Evolutionary conservation across 2,329 filamentous ascomycete species (phyloP), one percentile per base, ranked within the genome.

Genomic region (Claviceps pusilla): DNA sequence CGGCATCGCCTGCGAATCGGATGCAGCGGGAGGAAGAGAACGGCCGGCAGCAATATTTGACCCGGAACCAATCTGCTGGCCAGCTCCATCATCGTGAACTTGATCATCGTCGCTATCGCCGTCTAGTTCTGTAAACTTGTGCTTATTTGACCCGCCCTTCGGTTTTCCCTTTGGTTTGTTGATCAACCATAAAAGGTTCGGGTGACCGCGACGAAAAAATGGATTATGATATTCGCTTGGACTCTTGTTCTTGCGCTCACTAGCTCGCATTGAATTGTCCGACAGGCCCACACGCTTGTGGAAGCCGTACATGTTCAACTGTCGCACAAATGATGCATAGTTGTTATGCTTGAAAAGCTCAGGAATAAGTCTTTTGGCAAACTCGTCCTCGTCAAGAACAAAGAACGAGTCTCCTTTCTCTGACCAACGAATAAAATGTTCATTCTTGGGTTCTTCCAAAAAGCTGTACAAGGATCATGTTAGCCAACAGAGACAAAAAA

Each of bases 261-360:
- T 96, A 6, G 94, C 90, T 60, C 93, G 87, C 86, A 98, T 94
- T 0, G 90, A 96, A 66, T 96, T 96, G 69, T 98, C 93, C 4
- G 90, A 95, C 19, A 98, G 77, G 4, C 87, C 87, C 4, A 93
- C 87, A 46, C 87, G 85, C 74, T 98, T 98, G 76, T 98, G 93
- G 64, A 98, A 98, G 58, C 95, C 90, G 68, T 95, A 96, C 76
- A 96, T 96, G 70, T 96, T 95, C 58, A 96, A 77, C 67, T 96
- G 90, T 41, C 90, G 84, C 54, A 96, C 90, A 66, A 96, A 96
- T 59, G 90, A 95, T 49, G 90, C 90, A 69, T 96, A 96, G 68
- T 96, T 96, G 77, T 91, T 95, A 73, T 98, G 93, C 70, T 98
- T 98, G 78, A 98, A 98, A 58, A 97, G 83, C 69, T 97, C 95